Evolutionary conservation across 2,329 filamentous ascomycete species (phyloP), one percentile per base, ranked within the genome.

Genomic region (Botrytis aclada): DNA sequence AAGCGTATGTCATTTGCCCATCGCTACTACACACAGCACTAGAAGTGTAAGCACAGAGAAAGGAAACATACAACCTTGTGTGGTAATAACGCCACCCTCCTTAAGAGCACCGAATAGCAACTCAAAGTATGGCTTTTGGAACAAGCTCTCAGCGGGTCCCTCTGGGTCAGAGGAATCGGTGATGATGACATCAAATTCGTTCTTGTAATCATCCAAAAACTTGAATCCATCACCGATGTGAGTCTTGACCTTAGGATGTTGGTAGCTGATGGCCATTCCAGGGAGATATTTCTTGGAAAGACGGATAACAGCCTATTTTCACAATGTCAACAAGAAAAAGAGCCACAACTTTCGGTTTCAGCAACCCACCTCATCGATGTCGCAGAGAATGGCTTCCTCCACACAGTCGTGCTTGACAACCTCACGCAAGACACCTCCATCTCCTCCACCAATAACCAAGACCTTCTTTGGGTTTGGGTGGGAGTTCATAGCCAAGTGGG

Each of bases 51-150:
- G 51, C 51, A 60, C 41, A 69, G 51, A 72, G 12, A 32, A 69
- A 72, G n/a, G 63, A 72, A 72, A 93, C 94, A 89, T 94, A 97
- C 94, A 97, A 99, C 96, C 96, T 98, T 99, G 96, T 83, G 96
- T 99, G 85, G 94, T 95, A 86, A 99, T 98, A 82, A 99, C 94
- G 87, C 96, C 96, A 85, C 95, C 95, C 81, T 97, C 94, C 78
- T 93, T 91, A 80, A 98, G 90, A 80, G 96, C 96, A 81, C 91
- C 93, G 83, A 92, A 88, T 76, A 99, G 89, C 79, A 99, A 91
- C 88, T 98, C 88, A 85, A 98, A 99, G 89, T 99, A 99, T 75
- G 94, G 92, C 88, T 98, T 98, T 89, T 98, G 90, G 92, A 99
- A 99, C 77, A 99, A 89, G 80, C 89, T 92, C 89, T 98, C 95